A percentile compares a stretch with the other conserved stretches of the same genome.
These are phyloP conservation scores for Hypsizygus ulmarius DNA, from an alignment of 1,284 basidiomycete genomes.

Conservation along the genomic window DNA sequence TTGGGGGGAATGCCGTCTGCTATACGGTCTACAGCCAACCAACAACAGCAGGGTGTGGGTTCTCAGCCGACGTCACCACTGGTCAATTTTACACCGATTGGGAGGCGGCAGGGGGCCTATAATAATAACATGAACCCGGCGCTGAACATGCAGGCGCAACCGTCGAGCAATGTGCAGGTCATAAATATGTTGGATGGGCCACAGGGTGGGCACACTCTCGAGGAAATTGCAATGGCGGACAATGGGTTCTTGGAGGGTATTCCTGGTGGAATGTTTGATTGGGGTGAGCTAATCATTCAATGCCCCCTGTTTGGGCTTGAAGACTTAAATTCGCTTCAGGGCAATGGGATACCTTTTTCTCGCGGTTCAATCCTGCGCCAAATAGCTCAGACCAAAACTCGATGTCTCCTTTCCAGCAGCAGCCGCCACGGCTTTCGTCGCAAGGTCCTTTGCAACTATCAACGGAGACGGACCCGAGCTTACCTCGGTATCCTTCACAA, in stretches of 20 bases:
- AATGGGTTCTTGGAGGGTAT: slow-evolving; percentile 74
- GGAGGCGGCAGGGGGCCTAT: slow-evolving; percentile 30
- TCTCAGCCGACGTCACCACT: slow-evolving; percentile 32
- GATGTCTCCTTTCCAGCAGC: slow-evolving; percentile 17
- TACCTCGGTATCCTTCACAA: slow-evolving; percentile 11
- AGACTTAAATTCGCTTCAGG: slow-evolving; percentile 37
- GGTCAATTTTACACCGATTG: slow-evolving; percentile 56
- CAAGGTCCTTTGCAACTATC: slow-evolving; percentile 7
- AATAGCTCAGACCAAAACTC: slow-evolving; percentile 15
- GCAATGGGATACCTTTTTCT: slow-evolving; percentile 78
- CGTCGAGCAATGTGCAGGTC: slow-evolving; percentile 61
- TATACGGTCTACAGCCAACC: slow-evolving; percentile 24
- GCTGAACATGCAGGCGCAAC: slow-evolving; percentile 43
- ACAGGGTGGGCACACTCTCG: slow-evolving; percentile 50
- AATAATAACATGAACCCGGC: slow-evolving; percentile 70
- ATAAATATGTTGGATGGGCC: slow-evolving; percentile 70
- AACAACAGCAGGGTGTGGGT: slow-evolving; percentile 19
- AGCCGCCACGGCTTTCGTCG: slow-evolving; percentile 11
- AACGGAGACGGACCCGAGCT: slow-evolving; percentile 7
- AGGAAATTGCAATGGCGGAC: slow-evolving; percentile 67
- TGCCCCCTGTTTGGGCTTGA: not conserved
- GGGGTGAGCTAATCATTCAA: slow-evolving; percentile 53
- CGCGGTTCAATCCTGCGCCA: slow-evolving; percentile 30
- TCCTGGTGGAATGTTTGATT: slow-evolving; percentile 86
- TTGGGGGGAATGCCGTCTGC: slow-evolving; percentile 19